phyloP scores from a whole-genome alignment of 2,329 filamentous ascomycete species.

The Penicillium aurantiogriseum region DNA sequence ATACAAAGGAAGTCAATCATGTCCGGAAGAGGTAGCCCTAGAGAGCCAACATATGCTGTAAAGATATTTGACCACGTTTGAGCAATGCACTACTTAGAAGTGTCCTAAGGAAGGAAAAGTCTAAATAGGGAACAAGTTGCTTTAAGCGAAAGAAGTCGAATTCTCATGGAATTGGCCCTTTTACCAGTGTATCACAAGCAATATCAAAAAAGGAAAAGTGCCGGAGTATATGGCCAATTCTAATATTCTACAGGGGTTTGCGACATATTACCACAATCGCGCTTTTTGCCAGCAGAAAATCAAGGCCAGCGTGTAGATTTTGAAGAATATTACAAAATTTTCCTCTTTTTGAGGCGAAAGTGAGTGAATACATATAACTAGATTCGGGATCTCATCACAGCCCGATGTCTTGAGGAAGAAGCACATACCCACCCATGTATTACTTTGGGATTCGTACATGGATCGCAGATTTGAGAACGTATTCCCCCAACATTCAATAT shows the following conservation, averaged over 20 bases:
- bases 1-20: constrained; percentile 2
- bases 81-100: neutral
- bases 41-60: neutral
- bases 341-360: neutral
- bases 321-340: neutral
- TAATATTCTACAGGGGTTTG: neutral
- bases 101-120: neutral
- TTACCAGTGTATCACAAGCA: neutral
- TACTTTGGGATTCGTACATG: too few species aligned
- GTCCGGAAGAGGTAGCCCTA: neutral
- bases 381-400: neutral
- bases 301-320: neutral
- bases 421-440: neutral
- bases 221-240: constrained; percentile 2
- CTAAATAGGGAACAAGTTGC: neutral
- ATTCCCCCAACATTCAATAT: neutral
- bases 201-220: neutral
- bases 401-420: too few species aligned
- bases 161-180: neutral
- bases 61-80: neutral
- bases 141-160: neutral
- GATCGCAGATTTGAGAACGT: neutral
- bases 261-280: neutral
- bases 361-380: neutral
- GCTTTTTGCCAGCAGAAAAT: neutral